phyloP scores from a whole-genome alignment of 805 yeast genomes.

The Kodamaea leandrae region DNA sequence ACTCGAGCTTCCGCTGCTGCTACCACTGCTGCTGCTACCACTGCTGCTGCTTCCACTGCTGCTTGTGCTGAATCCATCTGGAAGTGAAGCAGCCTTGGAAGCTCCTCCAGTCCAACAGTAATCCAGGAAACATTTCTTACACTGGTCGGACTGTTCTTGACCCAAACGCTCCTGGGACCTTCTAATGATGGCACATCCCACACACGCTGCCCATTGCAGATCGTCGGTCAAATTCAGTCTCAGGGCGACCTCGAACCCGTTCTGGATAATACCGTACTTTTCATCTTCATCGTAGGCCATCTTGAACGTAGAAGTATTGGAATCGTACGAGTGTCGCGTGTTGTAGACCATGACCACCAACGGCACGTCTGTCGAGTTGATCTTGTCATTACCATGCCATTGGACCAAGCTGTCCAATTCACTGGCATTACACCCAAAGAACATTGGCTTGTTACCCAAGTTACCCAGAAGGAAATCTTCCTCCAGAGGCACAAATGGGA shows the following conservation, averaged over 20 bases:
- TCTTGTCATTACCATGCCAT: slow-evolving; percentile 18
- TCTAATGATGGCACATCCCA: slow-evolving; percentile 26
- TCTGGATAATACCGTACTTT: slow-evolving; percentile 15
- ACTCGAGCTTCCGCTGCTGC: slow-evolving; percentile 1
- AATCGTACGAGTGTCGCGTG: slow-evolving; percentile 15
- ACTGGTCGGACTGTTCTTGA: slow-evolving; percentile 20
- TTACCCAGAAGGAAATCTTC: slow-evolving; percentile 20
- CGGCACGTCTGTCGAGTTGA: slow-evolving; percentile 28
- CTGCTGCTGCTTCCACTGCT: background rate
- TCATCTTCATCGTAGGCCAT: slow-evolving; percentile 22
- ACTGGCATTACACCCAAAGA: slow-evolving; percentile 27
- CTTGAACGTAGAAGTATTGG: slow-evolving; percentile 24
- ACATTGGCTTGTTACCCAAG: slow-evolving; percentile 23
- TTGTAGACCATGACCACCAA: slow-evolving; percentile 22
- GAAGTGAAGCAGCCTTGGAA: slow-evolving; percentile 13
- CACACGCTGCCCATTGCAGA: slow-evolving; percentile 21
- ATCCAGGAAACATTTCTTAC: slow-evolving; percentile 18
- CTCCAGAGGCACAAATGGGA: slow-evolving; percentile 26
- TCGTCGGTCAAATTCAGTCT: slow-evolving; percentile 21
- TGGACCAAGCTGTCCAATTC: slow-evolving; percentile 20
- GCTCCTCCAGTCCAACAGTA: slow-evolving; percentile 24
- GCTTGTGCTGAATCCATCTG: slow-evolving; percentile 3
- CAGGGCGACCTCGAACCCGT: slow-evolving; percentile 21
- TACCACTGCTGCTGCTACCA: background rate
- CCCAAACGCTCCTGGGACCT: slow-evolving; percentile 24